phyloP scores from a whole-genome alignment of 192 early-diverging fungal genomes.

The Phycomyces nitens region DNA sequence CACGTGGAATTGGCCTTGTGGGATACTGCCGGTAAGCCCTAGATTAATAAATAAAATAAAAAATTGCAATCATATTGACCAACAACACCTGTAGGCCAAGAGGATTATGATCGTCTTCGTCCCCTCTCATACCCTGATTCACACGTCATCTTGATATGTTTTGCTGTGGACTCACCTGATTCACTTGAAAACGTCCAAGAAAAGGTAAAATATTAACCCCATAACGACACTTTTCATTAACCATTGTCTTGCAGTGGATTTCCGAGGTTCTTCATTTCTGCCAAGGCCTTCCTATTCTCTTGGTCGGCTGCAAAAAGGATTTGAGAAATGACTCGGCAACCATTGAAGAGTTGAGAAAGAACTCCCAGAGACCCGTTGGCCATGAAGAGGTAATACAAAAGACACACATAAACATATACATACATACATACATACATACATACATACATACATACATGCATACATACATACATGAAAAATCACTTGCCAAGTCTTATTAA shows the following conservation, averaged over 20 bases:
- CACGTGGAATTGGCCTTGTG: slow-evolving; percentile 87
- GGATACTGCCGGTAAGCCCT: slow-evolving; percentile 78
- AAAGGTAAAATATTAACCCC: slow-evolving; percentile 34
- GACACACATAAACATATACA: too few species aligned
- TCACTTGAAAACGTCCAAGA: slow-evolving; percentile 82
- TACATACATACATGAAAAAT: too few species aligned
- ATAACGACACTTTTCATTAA: too few species aligned
- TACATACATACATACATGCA: too few species aligned
- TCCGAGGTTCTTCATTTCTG: slow-evolving; percentile 88
- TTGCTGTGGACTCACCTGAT: slow-evolving; percentile 79
- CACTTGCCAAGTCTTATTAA: too few species aligned
- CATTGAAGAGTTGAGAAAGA: slow-evolving; percentile 73
- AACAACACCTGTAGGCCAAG: slow-evolving; percentile 60
- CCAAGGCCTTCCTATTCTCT: slow-evolving; percentile 74
- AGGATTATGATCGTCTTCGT: slow-evolving; percentile 94
- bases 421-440: too few species aligned
- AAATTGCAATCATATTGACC: neutral
- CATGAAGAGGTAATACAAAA: slow-evolving; percentile 41
- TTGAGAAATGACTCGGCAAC: slow-evolving; percentile 76
- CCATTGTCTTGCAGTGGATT: too few species aligned
- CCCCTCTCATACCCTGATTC: slow-evolving; percentile 90
- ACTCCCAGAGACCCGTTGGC: slow-evolving; percentile 70
- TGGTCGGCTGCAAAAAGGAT: slow-evolving; percentile 90
- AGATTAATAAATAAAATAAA: neutral
- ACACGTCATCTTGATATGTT: slow-evolving; percentile 91